Percentiles rank a stretch among this genome's conserved stretches.
Conservation (phyloP, 331 rosid genomes). For the Quercus tomentella region DNA sequence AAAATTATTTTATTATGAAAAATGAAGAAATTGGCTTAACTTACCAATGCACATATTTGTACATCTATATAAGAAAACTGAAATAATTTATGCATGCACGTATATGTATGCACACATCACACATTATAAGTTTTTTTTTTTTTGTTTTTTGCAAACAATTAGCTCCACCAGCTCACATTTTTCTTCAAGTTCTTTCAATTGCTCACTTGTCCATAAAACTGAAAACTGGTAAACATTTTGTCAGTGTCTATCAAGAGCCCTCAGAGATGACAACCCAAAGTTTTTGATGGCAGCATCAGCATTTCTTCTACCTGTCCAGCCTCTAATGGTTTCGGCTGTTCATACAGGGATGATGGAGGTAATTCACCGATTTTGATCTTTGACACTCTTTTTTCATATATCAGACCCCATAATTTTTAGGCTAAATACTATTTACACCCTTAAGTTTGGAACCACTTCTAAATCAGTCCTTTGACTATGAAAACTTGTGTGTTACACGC, state of each 20-base stretch:
- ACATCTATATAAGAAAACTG: too few species aligned
- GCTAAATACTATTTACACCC: too few species aligned
- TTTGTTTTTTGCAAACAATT: neutral
- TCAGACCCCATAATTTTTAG: neutral
- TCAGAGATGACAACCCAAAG: constrained; percentile 77
- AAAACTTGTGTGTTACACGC: too few species aligned
- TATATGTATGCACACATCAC: too few species aligned
- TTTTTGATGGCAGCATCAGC: constrained; percentile 92
- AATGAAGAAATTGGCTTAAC: neutral
- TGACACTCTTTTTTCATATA: neutral
- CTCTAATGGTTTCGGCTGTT: constrained; percentile 83
- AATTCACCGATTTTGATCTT: constrained; percentile 8
- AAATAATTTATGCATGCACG: too few species aligned
- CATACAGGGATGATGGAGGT: constrained; percentile 99
- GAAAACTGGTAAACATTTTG: constrained; percentile 15
- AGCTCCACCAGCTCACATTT: neutral
- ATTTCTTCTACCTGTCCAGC: constrained; percentile 67
- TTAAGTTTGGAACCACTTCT: too few species aligned
- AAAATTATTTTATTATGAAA: neutral
- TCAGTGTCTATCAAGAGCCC: constrained; percentile 88
- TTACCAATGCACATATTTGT: neutral
- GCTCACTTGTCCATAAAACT: neutral
- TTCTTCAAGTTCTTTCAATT: neutral
- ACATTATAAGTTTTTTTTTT: neutral
- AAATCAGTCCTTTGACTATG: too few species aligned